A percentile compares a stretch with the other conserved stretches of the same genome.
Conservation (phyloP, 331 rosid species). For the Malus hybrid region DNA sequence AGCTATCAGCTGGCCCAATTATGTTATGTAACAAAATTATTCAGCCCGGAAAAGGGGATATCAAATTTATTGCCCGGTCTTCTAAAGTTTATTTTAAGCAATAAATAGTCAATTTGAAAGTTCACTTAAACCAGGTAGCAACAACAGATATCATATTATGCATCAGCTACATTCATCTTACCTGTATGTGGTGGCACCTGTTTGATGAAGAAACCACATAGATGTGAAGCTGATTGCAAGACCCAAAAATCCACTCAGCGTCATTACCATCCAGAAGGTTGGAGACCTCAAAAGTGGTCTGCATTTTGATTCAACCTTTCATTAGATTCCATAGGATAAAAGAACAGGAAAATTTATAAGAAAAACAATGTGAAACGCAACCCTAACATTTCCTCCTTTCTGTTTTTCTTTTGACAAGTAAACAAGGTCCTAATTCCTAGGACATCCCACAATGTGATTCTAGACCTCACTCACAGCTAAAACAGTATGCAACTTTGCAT, state of each 20-base stretch:
- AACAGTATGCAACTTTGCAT: background rate
- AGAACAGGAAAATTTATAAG: background rate
- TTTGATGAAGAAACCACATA: constrained; percentile 99
- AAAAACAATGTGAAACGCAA: background rate
- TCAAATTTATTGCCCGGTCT: no score
- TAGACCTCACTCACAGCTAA: background rate
- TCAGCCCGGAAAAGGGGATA: background rate
- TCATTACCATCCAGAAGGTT: constrained; percentile 85
- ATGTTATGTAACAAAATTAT: background rate
- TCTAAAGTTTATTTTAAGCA: background rate
- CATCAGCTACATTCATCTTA: constrained; percentile 15
- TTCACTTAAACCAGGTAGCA: background rate
- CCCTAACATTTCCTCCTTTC: background rate
- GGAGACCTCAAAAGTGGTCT: constrained; percentile 92
- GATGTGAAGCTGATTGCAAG: constrained; percentile 98
- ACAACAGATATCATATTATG: background rate
- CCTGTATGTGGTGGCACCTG: constrained; percentile 99
- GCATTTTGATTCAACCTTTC: constrained; percentile 24
- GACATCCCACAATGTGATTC: background rate
- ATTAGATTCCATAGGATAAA: background rate
- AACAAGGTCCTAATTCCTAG: background rate
- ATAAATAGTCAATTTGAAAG: background rate
- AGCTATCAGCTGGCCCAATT: background rate
- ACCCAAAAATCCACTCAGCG: constrained; percentile 88
- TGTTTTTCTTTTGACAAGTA: background rate